Conservation (phyloP, 306 rosid genomes). For the Dicorynia guianensis region DNA sequence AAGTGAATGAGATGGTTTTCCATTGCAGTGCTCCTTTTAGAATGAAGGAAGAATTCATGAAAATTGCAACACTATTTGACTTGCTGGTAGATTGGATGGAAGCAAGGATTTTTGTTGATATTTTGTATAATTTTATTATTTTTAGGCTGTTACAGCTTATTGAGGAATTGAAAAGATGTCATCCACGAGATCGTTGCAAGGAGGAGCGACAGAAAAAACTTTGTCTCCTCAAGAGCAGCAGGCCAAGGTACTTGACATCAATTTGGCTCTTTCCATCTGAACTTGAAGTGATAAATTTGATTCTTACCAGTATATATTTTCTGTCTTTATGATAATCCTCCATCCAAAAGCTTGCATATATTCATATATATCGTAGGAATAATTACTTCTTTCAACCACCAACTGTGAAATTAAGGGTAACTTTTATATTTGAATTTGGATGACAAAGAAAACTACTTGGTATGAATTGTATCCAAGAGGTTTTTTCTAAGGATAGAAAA, state of each 20-base stretch:
- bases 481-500: background rate
- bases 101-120: background rate
- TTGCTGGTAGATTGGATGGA: background rate
- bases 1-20: conserved; percentile 16
- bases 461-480: background rate
- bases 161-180: conserved; percentile 52
- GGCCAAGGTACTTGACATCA: conserved; percentile 55
- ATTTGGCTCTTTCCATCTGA: conserved; percentile 21
- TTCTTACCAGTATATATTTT: background rate
- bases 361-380: background rate
- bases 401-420: background rate
- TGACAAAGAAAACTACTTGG: conserved; percentile 20
- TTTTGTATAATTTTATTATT: conserved; percentile 1
- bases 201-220: conserved; percentile 49
- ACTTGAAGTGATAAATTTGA: conserved; percentile 23
- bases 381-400: background rate
- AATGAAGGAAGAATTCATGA: background rate
- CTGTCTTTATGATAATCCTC: conserved; percentile 11
- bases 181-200: conserved; percentile 49
- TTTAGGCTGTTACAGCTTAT: conserved; percentile 45
- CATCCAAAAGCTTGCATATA: conserved; percentile 4
- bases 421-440: conserved; percentile 26
- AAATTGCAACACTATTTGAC: no score
- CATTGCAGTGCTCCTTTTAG: background rate
- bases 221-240: conserved; percentile 61